Percentiles rank a stretch among this genome's conserved stretches.
These are phyloP conservation scores for Pouteria glomerata DNA, from an alignment of 148 eudicot genomes.

Conservation along the genomic window DNA sequence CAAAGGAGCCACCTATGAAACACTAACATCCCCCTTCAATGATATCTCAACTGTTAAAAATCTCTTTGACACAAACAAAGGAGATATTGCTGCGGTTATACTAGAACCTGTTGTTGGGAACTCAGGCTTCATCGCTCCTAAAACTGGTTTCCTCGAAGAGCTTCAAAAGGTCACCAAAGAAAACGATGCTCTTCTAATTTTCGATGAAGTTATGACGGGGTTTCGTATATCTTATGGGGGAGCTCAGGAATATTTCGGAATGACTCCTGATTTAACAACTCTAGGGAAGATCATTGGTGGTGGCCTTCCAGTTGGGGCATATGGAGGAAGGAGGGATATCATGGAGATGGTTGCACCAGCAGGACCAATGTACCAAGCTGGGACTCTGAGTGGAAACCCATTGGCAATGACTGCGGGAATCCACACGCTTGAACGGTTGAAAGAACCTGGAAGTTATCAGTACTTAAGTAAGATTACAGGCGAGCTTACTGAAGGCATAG, in stretches of 20 bases:
- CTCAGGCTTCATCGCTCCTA: constrained; percentile 79
- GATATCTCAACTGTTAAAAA: constrained; percentile 51
- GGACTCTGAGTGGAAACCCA: constrained; percentile 95
- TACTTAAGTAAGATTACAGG: constrained; percentile 65
- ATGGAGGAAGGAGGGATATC: constrained; percentile 93
- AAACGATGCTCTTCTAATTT: constrained; percentile 68
- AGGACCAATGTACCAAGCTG: constrained; percentile 95
- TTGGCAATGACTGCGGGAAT: constrained; percentile 98
- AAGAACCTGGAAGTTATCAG: constrained; percentile 68
- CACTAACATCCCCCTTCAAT: constrained; percentile 77
- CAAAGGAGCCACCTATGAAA: constrained; percentile 62
- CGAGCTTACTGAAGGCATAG: constrained; percentile 60
- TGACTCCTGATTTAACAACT: constrained; percentile 87
- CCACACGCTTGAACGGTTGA: constrained; percentile 75
- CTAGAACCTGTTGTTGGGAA: constrained; percentile 96
- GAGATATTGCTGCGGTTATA: constrained; percentile 82
- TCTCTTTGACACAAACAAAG: constrained; percentile 61
- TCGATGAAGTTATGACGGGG: constrained; percentile 98
- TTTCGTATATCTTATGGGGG: constrained; percentile 92
- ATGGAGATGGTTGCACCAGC: constrained; percentile 99
- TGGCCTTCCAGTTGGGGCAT: constrained; percentile 92
- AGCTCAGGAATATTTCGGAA: constrained; percentile 82
- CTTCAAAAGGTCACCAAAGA: constrained; percentile 59
- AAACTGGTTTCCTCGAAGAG: constrained; percentile 62
- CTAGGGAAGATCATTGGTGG: constrained; percentile 94